Base-by-base conservation (phyloP, 768 basidiomycete species). In the Collybia sp. region DNA sequence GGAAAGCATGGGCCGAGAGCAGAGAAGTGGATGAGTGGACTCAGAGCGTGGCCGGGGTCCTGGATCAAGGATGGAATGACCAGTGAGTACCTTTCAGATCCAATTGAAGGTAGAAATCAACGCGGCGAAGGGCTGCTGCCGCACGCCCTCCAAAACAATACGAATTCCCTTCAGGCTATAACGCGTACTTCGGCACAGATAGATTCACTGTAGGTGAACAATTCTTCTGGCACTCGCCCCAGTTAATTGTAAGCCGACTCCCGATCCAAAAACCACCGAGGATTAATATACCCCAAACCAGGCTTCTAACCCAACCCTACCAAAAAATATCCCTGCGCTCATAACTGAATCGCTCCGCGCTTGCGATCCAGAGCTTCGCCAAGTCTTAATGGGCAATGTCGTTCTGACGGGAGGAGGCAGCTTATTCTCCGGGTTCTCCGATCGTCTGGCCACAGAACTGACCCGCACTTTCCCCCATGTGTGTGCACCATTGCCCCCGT, bases 321-420 rank as follows among this genome's bases (percentile, higher is more conserved):
- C 88, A 2, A 86, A 87, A 64, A 82, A 77, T 20, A 71, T 98
- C 37, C 82, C 87, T 8, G 69, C 80, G 8, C 72, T 99, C 20
- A 83, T 97, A 38, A 77, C 73, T 43, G 82, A 85, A 48, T 80
- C 91, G 0, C 75, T 98, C 47, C 77, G 83, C 49, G 79, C 88
- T 9, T 92, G 89, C 65, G 96, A 99, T 56, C 83, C 88, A 0
- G 96, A 99, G 62, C 69, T 97, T 46, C 87, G 94, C 20, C 87
- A 90, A 48, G 85, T 88, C 15, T 80, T 99, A 19, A 79, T 95
- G 59, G 82, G 87, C 50, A 97, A 98, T 58, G 84, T 99, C 43
- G 94, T 99, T 40, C 79, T 98, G 39, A 89, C 92, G n/a, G 96
- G 96, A 6, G 95, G 94, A 9, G 89, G 93, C 32, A 91, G 87